phyloP scores from a whole-genome alignment of 176 grass and related monocot species.

The Ampelocalamus luodianensis region DNA sequence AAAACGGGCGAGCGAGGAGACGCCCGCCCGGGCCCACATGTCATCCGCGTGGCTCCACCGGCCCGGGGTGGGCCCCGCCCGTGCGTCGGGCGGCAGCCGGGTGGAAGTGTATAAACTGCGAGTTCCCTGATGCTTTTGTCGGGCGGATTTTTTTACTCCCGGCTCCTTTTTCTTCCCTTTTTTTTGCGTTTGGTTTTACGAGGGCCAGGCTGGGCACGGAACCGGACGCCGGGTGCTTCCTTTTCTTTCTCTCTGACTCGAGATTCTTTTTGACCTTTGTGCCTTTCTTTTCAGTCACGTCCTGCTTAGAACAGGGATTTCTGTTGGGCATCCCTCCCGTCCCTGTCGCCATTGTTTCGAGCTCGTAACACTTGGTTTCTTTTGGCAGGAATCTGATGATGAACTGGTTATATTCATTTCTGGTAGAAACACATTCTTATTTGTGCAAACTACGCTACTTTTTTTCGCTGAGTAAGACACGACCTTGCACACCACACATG shows the following conservation, averaged over 20 bases:
- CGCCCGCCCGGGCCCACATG: background rate
- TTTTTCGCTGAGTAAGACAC: no score
- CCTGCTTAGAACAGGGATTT: slow-evolving; percentile 10
- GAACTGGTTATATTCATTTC: background rate
- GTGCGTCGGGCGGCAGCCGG: background rate
- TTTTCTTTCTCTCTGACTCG: background rate
- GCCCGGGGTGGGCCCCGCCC: background rate
- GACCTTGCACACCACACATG: no score
- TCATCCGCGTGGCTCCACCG: background rate
- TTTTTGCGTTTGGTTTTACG: background rate
- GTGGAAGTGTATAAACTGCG: background rate
- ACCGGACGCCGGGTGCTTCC: slow-evolving; percentile 41
- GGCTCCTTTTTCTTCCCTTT: background rate
- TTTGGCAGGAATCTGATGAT: background rate
- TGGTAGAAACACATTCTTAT: background rate
- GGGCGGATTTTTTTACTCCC: background rate
- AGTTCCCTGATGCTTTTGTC: background rate
- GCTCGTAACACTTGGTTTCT: background rate
- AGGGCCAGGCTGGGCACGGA: slow-evolving; percentile 33
- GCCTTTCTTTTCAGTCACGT: background rate
- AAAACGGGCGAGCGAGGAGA: background rate
- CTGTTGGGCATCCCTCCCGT: slow-evolving; percentile 1
- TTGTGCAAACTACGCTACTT: background rate
- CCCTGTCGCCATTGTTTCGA: background rate
- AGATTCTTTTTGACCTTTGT: slow-evolving; percentile 7